Base-by-base conservation (phyloP, 352 stramenopile species). In the Phytophthora syringae region DNA sequence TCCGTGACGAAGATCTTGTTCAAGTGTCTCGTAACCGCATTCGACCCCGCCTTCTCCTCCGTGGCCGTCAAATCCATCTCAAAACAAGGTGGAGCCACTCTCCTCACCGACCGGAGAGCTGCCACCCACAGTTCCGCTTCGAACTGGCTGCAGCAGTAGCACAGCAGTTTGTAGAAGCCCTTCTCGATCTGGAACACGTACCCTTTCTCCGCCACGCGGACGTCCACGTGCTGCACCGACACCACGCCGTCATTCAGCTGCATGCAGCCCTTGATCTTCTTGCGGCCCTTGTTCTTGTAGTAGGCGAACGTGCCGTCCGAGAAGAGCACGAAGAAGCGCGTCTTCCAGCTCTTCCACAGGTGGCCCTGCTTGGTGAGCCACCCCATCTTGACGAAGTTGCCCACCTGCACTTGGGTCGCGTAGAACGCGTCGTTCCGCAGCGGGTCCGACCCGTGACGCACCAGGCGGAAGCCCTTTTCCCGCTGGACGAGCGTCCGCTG, bases 281-380 rank as follows among this genome's bases (percentile, higher is more conserved):
- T 82, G 50, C 81, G 84, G 27, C 72, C 77, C 34, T 88, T 86
- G 51, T 77, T 85, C 62, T 93, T 92, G 60, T 95, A 96, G 48
- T 96, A 96, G 10, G 79, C 86, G 30, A 96, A 82, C 11, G 82
- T 93, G 5, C 84, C 86, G 58, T 96, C 86, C 9, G 77, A 73
- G 55, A 91, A 95, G 12, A 96, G 64, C 37, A 96, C 85, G 50
- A 96, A 96, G 62, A 91, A 95, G 32, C 88, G 84, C 55, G 65
- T 86, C 66, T 95, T 96, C 88, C 88, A 96, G 51, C 74, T 94
- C 60, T 94, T 92, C 86, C 86, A 93, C 58, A 92, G 76, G 72
- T 94, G 86, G 0, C 86, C 86, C 34, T 94, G 84, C 67, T 94
- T 94, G 7, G 73, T 93, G 54, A 94, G 83, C 86, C 86, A 94